Base-by-base conservation (phyloP, 2,329 filamentous ascomycete genomes). In the Ambrosiella beaveri region DNA sequence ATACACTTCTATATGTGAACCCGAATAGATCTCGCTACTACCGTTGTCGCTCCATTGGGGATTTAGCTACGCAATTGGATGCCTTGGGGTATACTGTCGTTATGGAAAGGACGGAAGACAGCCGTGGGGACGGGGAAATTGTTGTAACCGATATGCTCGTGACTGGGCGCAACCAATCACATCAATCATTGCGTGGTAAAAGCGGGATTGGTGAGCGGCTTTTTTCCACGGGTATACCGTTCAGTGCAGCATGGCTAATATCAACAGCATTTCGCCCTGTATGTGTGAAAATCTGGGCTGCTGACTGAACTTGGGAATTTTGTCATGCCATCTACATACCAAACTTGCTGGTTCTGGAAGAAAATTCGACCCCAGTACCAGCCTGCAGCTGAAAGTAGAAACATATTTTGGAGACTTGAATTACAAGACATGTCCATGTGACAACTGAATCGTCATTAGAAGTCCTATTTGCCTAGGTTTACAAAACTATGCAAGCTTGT, bases 61-160 rank as follows among this genome's bases (percentile, higher is more conserved):
- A 35, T 51, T 4, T 17, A 50, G 58, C 55, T 60, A 60, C 41
- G 41, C 41, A 55, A 60, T 54, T 60, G 58, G 58, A 51, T 55
- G 58, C 58, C 58, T 60, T 40, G 51, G 53, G 27, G 15, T 44
- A 15, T 27, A 15, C 35, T 51, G 11, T 19, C 47, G 19, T 36
- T 19, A 6, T 44, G 53, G 53, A 45, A 44, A 17, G 53, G 38
- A 55, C 17, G 17, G 13, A 55, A 40, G n/a, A n/a, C 11, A 7
- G 27, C 15, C 19, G 11, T 37, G 8, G 45, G 35, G 47, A 51
- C 17, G 9, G 15, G 17, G 27, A 35, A 35, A 36, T 27, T 35
- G 12, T 51, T 13, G 44, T n/a, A 41, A 41, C 11, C 11, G 6
- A 41, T 6, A 41, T 27, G 47, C 19, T 51, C 47, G 13, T 51